phyloP scores from a whole-genome alignment of 192 early-diverging fungal genomes.

The Spizellomyces punctatus region DNA sequence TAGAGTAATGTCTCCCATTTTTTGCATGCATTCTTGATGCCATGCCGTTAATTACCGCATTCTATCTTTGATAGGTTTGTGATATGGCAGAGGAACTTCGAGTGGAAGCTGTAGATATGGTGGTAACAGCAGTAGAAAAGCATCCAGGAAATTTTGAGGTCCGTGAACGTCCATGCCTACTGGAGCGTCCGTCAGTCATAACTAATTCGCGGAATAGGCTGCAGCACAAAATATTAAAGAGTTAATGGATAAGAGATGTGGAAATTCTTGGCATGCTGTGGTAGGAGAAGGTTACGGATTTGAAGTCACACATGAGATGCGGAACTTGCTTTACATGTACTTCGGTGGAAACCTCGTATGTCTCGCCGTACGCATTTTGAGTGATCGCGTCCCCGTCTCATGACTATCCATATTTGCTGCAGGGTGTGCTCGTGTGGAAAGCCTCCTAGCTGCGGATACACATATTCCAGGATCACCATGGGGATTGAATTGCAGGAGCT shows the following conservation, averaged over 20 bases:
- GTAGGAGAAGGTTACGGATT: constrained; percentile 69
- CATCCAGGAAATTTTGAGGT: constrained; percentile 66
- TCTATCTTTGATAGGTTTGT: constrained; percentile 39
- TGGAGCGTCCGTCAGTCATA: background rate
- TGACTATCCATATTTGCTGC: background rate
- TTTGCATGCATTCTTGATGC: background rate
- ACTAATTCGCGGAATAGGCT: constrained; percentile 33
- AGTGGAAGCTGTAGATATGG: constrained; percentile 59
- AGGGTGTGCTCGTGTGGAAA: constrained; percentile 56
- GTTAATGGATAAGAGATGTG: constrained; percentile 63
- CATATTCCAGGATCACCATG: too few relatives aligned
- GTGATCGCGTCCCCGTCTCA: background rate
- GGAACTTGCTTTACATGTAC: constrained; percentile 62
- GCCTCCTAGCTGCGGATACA: constrained; percentile 35
- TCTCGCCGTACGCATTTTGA: background rate
- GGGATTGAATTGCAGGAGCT: too few relatives aligned
- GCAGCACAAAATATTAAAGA: constrained; percentile 64
- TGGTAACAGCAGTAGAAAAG: constrained; percentile 62
- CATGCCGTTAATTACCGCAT: background rate
- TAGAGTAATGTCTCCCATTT: constrained; percentile 34
- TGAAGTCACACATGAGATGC: constrained; percentile 62
- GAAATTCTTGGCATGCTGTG: constrained; percentile 63
- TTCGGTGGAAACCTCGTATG: constrained; percentile 55
- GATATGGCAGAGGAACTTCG: constrained; percentile 61
- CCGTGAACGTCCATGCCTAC: background rate